Conservation (phyloP, 805 yeast species). For the Debaryomyces tyrocola region DNA sequence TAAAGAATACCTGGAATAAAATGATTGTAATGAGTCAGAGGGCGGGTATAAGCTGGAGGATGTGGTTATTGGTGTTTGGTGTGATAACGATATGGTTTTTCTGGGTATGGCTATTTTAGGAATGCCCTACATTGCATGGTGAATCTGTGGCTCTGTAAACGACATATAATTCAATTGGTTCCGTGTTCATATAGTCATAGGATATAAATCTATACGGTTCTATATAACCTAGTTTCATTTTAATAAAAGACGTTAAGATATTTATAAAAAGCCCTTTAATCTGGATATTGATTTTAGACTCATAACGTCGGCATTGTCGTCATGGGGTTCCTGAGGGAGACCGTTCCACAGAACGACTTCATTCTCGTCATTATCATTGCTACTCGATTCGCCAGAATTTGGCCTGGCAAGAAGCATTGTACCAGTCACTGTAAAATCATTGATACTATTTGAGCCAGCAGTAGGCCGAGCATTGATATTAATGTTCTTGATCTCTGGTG, state of each 20-base stretch:
- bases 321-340: background rate
- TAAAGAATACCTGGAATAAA: constrained; percentile 42
- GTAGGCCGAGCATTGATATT: background rate
- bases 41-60: constrained; percentile 46
- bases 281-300: background rate
- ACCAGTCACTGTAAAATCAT: background rate
- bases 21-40: constrained; percentile 47
- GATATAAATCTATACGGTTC: background rate
- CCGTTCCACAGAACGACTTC: background rate
- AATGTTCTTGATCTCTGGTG: too few relatives aligned
- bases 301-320: background rate
- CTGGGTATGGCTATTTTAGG: constrained; percentile 40
- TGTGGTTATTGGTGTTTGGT: constrained; percentile 43
- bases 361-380: background rate
- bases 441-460: background rate
- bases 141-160: background rate
- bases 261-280: background rate
- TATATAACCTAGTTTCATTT: background rate
- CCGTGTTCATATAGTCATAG: background rate
- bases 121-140: background rate
- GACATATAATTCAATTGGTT: background rate
- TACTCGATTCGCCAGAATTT: background rate
- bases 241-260: background rate
- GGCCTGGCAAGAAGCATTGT: background rate
- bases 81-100: constrained; percentile 39